Evolutionary conservation across 306 rosid genomes (phyloP).

Genomic region (Vigna angularis): DNA sequence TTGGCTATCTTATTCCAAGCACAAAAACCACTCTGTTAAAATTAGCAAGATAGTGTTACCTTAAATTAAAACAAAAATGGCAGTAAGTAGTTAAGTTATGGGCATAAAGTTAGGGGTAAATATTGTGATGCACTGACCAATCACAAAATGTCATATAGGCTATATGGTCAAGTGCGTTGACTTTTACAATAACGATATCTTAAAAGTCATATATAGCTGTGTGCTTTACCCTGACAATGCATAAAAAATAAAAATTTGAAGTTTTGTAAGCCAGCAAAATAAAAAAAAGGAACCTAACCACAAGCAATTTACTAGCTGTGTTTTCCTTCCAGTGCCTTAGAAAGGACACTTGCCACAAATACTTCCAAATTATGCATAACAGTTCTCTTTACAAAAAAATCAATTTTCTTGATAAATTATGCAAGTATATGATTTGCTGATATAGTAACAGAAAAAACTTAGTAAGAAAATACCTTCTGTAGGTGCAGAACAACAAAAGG

Average conservation of each 20-base stretch:
- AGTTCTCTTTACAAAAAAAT: not conserved
- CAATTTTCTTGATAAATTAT: conserved; percentile 24
- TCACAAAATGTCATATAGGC: not conserved
- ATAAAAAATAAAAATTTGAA: not conserved
- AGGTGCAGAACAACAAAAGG: conserved; percentile 91
- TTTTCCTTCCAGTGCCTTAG: conserved; percentile 33
- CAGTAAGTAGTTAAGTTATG: not conserved
- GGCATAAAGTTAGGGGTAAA: not conserved
- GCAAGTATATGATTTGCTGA: conserved; percentile 20
- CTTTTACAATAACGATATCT: not conserved
- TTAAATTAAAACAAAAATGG: conserved; percentile 17
- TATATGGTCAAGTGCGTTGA: not conserved
- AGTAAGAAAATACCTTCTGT: conserved; percentile 74
- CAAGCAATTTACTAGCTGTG: conserved; percentile 12
- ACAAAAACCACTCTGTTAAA: conserved; percentile 19
- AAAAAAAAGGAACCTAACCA: conserved; percentile 11
- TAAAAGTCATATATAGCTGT: not conserved
- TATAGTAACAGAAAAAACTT: conserved; percentile 16
- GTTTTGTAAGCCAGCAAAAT: conserved; percentile 6
- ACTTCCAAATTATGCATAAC: not conserved
- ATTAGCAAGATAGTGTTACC: not conserved
- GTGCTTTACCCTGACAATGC: not conserved
- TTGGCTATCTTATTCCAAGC: conserved; percentile 15
- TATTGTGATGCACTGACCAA: not conserved
- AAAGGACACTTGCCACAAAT: conserved; percentile 1